These are phyloP conservation scores for Solanum rostratum DNA, from an alignment of 257 asterid genomes.

Conservation along the genomic window DNA sequence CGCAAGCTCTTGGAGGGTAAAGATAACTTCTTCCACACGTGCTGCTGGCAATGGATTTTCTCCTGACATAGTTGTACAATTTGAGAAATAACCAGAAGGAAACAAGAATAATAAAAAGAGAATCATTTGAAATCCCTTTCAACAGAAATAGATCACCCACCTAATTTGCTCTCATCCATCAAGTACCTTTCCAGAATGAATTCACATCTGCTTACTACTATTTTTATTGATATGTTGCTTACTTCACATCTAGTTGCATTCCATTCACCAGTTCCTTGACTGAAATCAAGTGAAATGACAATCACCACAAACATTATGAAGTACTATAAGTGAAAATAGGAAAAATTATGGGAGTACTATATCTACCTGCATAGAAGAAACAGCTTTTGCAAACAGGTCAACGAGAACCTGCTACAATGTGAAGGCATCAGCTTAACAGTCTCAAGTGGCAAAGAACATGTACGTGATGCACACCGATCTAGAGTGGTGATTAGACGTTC, in stretches of 20 bases:
- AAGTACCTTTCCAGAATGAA: slow-evolving; percentile 67
- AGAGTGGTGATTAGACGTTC: slow-evolving; percentile 71
- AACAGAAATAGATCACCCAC: slow-evolving; percentile 23
- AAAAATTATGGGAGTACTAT: background rate
- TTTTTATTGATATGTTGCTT: slow-evolving; percentile 53
- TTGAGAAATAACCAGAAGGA: background rate
- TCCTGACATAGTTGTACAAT: slow-evolving; percentile 30
- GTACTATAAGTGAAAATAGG: background rate
- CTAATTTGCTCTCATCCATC: slow-evolving; percentile 72
- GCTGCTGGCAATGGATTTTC: slow-evolving; percentile 70
- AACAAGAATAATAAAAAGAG: background rate
- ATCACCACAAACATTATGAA: background rate
- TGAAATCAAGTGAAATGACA: slow-evolving; percentile 29
- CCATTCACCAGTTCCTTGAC: slow-evolving; percentile 46
- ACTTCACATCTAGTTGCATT: slow-evolving; percentile 55
- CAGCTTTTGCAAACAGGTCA: slow-evolving; percentile 87
- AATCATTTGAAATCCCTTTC: background rate
- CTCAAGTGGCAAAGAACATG: slow-evolving; percentile 82
- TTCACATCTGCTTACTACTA: slow-evolving; percentile 71
- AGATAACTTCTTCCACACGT: slow-evolving; percentile 73
- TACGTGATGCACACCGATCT: slow-evolving; percentile 96
- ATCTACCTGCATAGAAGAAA: slow-evolving; percentile 78
- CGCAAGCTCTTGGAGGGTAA: slow-evolving; percentile 83
- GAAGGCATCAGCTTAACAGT: slow-evolving; percentile 95
- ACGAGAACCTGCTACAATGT: slow-evolving; percentile 94